Evolutionary conservation across 1,284 basidiomycete species (phyloP), one percentile per base, ranked within the genome.

Genomic region (Ustilago cynodontis): DNA sequence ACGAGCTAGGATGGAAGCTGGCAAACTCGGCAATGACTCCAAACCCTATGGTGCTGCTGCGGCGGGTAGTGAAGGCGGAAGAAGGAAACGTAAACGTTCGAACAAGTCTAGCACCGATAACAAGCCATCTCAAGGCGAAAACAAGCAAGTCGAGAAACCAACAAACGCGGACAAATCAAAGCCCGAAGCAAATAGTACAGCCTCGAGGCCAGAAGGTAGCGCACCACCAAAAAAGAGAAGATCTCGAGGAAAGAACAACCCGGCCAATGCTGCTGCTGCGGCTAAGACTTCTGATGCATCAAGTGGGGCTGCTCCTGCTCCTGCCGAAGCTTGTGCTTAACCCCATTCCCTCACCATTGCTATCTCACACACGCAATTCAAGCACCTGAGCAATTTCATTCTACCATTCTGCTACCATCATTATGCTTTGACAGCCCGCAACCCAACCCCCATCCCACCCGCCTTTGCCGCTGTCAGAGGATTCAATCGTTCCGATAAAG

Each of bases 71-170:
- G 33, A 59, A 3, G 45, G n/a, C 1, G 22, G 49, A 6, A 65
- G 31, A 49, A 72, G 29, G 37, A 72, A 67, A 31, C 51, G 70
- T 10, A 72, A 49, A 22, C 63, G 62, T 18, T 26, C 24, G 6
- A 63, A 37, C 39, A 59, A 51, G 33, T 11, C 29, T 29, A 31
- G 31, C 35, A 18, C 28, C 14, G 26, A 49, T n/a, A 11, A 29
- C 11, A 43, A 14, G 16, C n/a, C 14, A n/a, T 20, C 14, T 24
- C 1, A 33, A 33, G 5, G 31, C 24, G 52, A 49, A 7, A 31
- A n/a, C 10, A 45, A 49, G 56, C 13, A 29, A 35, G 18, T 0
- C n/a, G 16, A 41, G 28, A 24, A 47, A 6, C 13, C 24, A 35
- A 6, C 41, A 57, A 45, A 26, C 20, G 33, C 16, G 1, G 26